These are phyloP conservation scores for Fraxinus cuspidata DNA, from an alignment of 257 asterid species.

Conservation along the genomic window DNA sequence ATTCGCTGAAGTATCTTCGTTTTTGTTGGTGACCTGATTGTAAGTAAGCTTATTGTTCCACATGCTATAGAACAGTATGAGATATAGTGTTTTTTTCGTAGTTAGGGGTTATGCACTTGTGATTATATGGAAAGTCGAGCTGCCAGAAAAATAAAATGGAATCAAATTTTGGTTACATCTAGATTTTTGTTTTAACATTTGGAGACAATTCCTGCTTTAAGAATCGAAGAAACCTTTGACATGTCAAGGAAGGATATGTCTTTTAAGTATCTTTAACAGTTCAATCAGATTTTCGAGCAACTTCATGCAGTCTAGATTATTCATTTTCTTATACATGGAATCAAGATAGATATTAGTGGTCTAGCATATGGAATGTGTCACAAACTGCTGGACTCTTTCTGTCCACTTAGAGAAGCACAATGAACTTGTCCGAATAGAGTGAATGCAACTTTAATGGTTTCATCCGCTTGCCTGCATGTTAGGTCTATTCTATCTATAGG, in stretches of 20 bases:
- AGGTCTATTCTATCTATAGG: too few species aligned
- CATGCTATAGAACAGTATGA: neutral
- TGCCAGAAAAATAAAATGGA: neutral
- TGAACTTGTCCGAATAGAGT: too few species aligned
- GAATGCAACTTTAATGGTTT: too few species aligned
- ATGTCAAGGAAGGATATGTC: too few species aligned
- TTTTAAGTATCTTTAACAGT: too few species aligned
- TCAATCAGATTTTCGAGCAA: too few species aligned
- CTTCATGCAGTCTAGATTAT: neutral
- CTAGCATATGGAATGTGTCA: too few species aligned
- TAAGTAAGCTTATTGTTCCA: conserved; percentile 10
- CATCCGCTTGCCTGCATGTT: too few species aligned
- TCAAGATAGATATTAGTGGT: neutral
- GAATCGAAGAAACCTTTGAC: too few species aligned
- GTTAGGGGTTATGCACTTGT: neutral
- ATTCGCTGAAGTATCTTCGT: conserved; percentile 5
- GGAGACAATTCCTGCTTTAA: neutral
- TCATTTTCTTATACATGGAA: neutral
- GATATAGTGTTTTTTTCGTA: neutral
- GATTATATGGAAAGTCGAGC: neutral
- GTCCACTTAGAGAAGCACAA: too few species aligned
- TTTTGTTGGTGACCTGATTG: conserved; percentile 14
- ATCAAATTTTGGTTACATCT: neutral
- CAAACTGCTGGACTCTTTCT: too few species aligned
- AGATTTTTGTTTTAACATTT: neutral